Evolutionary conservation across 2,329 filamentous ascomycete species (phyloP).

Genomic region (Exophiala calicioides): DNA sequence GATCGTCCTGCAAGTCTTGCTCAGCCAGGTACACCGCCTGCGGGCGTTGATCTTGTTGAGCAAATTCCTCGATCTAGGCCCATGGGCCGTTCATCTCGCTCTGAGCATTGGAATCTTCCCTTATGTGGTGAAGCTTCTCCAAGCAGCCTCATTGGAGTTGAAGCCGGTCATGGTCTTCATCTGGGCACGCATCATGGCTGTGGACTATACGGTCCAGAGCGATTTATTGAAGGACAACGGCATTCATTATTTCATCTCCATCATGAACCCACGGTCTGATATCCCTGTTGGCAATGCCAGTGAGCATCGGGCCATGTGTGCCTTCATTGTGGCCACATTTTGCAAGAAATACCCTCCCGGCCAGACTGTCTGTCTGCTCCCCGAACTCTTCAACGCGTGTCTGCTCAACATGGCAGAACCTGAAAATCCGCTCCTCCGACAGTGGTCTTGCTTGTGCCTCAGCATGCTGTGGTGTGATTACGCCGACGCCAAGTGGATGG

Average conservation of each 20-base stretch:
- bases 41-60: conserved; percentile 88
- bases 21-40: conserved; percentile 92
- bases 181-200: conserved; percentile 92
- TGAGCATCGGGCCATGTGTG: conserved; percentile 98
- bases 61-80: conserved; percentile 90
- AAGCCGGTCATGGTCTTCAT: conserved; percentile 99
- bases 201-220: conserved; percentile 89
- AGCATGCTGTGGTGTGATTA: conserved; percentile 93
- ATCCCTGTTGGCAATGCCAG: conserved; percentile 85
- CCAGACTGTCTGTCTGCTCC: conserved; percentile 85
- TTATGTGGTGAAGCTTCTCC: conserved; percentile 94
- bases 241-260: conserved; percentile 93
- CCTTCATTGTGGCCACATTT: conserved; percentile 95
- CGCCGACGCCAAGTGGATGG: conserved; percentile 91
- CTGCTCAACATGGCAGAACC: conserved; percentile 79
- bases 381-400: conserved; percentile 73
- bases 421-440: conserved; percentile 82
- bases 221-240: conserved; percentile 96
- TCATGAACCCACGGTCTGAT: conserved; percentile 79
- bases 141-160: conserved; percentile 89
- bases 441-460: conserved; percentile 94
- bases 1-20: conserved; percentile 89
- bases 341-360: conserved; percentile 93
- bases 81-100: conserved; percentile 97
- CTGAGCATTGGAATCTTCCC: conserved; percentile 98